These are phyloP conservation scores for Xenoacremonium recifei DNA, from an alignment of 2,329 filamentous ascomycete genomes.

Conservation along the genomic window DNA sequence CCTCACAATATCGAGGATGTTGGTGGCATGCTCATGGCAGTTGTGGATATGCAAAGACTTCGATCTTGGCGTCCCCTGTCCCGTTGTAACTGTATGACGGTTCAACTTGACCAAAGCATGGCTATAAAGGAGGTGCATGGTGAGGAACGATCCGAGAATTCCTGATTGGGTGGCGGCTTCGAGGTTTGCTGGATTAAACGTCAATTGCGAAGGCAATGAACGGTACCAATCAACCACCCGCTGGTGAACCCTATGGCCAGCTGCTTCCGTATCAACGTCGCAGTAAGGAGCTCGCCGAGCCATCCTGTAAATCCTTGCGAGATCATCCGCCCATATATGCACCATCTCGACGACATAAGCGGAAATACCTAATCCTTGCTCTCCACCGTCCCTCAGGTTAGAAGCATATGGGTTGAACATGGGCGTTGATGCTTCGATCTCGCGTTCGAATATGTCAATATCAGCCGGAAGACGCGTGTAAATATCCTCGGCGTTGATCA, in stretches of 20 bases:
- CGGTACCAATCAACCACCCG: conserved; percentile 58
- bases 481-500: conserved; percentile 63
- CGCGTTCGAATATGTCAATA: conserved; percentile 59
- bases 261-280: conserved; percentile 27
- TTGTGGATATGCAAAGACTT: conserved; percentile 45
- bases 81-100: conserved; percentile 50
- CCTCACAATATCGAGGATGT: conserved; percentile 48
- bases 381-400: conserved; percentile 15
- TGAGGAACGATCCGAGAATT: conserved; percentile 57
- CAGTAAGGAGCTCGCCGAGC: conserved; percentile 26
- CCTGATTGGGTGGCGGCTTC: conserved; percentile 52
- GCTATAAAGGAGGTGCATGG: conserved; percentile 66
- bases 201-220: conserved; percentile 53
- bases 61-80: conserved; percentile 37
- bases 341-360: conserved; percentile 62
- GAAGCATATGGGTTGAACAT: conserved; percentile 54
- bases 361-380: conserved; percentile 47
- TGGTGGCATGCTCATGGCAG: conserved; percentile 51
- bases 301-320: conserved; percentile 53
- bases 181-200: conserved; percentile 56
- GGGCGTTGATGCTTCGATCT: conserved; percentile 55
- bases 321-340: conserved; percentile 63
- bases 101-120: conserved; percentile 64
- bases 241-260: conserved; percentile 49
- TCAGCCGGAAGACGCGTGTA: conserved; percentile 66